phyloP scores from a whole-genome alignment of 495 filamentous ascomycete species.

The Penicillium mononematosum region DNA sequence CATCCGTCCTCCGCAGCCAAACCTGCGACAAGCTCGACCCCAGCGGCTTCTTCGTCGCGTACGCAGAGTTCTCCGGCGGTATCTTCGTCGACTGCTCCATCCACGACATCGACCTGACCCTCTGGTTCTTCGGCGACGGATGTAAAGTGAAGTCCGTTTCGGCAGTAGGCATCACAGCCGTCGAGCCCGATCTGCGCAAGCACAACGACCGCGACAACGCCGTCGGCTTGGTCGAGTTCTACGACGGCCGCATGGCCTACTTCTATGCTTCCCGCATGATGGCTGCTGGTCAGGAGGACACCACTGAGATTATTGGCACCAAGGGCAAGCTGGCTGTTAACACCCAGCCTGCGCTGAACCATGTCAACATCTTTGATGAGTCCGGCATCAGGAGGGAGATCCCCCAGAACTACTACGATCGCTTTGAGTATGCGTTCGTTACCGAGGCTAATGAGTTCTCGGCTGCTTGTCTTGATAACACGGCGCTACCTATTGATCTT shows the following conservation, averaged over 20 bases:
- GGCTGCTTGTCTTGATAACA: constrained; percentile 51
- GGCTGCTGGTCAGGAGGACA: constrained; percentile 62
- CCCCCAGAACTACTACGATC: constrained; percentile 57
- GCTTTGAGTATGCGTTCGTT: constrained; percentile 63
- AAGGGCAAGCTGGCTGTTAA: constrained; percentile 60
- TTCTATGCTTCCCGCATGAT: constrained; percentile 62
- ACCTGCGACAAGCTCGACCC: constrained; percentile 59
- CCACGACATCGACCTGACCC: constrained; percentile 57
- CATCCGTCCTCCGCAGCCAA: constrained; percentile 54
- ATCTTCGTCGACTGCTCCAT: constrained; percentile 63
- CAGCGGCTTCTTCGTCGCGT: constrained; percentile 55
- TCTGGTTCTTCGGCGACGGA: constrained; percentile 58
- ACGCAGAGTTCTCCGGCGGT: constrained; percentile 54
- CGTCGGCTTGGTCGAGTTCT: constrained; percentile 63
- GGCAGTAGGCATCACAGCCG: constrained; percentile 57
- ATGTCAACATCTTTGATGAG: constrained; percentile 52
- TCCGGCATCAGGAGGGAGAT: constrained; percentile 55
- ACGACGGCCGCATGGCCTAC: constrained; percentile 58
- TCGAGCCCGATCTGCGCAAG: constrained; percentile 58
- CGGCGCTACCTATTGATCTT: constrained; percentile 52
- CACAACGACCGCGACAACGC: constrained; percentile 63
- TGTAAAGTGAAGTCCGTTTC: constrained; percentile 49
- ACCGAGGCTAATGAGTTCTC: constrained; percentile 63
- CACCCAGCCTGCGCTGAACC: constrained; percentile 48
- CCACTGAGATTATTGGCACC: constrained; percentile 63